Evolutionary conservation across 176 grass and related monocot species (phyloP).

Genomic region (Musa schizocarpa): DNA sequence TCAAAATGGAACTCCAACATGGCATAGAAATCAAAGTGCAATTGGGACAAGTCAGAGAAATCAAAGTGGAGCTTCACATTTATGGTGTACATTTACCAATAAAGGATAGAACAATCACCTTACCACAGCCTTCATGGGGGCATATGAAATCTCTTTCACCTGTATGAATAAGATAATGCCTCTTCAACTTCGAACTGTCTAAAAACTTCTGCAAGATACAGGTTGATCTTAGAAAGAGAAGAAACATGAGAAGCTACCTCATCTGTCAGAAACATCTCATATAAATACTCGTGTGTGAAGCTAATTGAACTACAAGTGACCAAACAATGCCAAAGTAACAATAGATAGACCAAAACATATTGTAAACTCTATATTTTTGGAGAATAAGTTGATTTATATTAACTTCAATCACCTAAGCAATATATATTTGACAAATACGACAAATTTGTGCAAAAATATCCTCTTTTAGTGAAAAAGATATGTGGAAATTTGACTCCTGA

Average conservation of each 20-base stretch:
- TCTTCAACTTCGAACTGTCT: conserved; percentile 96
- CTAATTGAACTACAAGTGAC: background rate
- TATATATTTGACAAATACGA: background rate
- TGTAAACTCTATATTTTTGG: too few relatives aligned
- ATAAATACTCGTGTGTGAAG: background rate
- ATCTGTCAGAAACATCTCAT: background rate
- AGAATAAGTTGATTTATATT: background rate
- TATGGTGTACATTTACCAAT: background rate
- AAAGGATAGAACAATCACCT: conserved; percentile 47
- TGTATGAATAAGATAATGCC: conserved; percentile 92
- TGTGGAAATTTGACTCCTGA: background rate
- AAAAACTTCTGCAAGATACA: conserved; percentile 73
- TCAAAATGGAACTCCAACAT: too few relatives aligned
- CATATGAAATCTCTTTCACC: conserved; percentile 87
- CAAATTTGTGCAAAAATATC: too few relatives aligned
- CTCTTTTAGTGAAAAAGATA: too few relatives aligned
- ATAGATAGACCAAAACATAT: background rate
- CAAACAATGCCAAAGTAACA: background rate
- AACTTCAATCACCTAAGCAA: background rate
- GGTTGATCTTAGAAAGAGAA: background rate
- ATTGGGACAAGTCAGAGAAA: too few relatives aligned
- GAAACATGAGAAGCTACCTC: background rate
- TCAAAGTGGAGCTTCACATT: too few relatives aligned
- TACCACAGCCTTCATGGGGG: conserved; percentile 86
- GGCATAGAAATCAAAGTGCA: too few relatives aligned